phyloP scores from a whole-genome alignment of 192 early-diverging fungal species.

The Mortierella antarctica region DNA sequence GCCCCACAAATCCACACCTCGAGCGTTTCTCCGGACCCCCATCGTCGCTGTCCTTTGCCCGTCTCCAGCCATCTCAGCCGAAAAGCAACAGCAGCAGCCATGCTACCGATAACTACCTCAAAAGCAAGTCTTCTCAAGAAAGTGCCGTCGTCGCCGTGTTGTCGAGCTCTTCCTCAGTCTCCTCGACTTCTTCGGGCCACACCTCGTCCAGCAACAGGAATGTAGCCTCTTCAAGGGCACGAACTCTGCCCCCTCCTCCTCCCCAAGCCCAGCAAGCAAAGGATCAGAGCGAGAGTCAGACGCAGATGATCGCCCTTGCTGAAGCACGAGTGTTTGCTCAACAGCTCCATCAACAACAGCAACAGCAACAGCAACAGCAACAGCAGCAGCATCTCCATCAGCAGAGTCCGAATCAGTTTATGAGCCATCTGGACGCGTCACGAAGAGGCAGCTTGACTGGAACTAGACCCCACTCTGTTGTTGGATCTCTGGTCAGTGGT shows the following conservation, averaged over 20 bases:
- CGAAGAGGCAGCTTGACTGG: constrained; percentile 12
- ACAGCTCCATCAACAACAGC: constrained; percentile 29
- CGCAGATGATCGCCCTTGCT: constrained; percentile 14
- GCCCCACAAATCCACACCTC: constrained; percentile 23
- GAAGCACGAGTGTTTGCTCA: constrained; percentile 32
- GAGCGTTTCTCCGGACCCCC: constrained; percentile 25
- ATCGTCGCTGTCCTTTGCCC: constrained; percentile 7
- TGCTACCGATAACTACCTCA: constrained; percentile 29
- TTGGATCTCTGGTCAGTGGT: constrained; percentile 22
- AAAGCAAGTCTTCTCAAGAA: neutral
- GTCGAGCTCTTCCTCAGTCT: neutral
- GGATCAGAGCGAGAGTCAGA: neutral
- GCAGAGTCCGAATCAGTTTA: neutral
- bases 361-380: constrained; percentile 25
- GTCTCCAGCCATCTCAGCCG: constrained; percentile 3
- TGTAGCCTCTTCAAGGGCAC: constrained; percentile 20
- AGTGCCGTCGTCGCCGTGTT: neutral
- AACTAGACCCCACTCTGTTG: constrained; percentile 10
- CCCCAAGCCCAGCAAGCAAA: neutral
- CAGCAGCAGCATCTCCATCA: constrained; percentile 7
- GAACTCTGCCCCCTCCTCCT: neutral
- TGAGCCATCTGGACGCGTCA: neutral
- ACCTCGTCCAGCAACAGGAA: constrained; percentile 6
- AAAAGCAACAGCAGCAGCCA: neutral
- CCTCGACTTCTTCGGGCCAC: neutral